Evolutionary conservation across 2,329 filamentous ascomycete genomes (phyloP), one percentile per base, ranked within the genome.

Genomic region (Venturia carpophila): DNA sequence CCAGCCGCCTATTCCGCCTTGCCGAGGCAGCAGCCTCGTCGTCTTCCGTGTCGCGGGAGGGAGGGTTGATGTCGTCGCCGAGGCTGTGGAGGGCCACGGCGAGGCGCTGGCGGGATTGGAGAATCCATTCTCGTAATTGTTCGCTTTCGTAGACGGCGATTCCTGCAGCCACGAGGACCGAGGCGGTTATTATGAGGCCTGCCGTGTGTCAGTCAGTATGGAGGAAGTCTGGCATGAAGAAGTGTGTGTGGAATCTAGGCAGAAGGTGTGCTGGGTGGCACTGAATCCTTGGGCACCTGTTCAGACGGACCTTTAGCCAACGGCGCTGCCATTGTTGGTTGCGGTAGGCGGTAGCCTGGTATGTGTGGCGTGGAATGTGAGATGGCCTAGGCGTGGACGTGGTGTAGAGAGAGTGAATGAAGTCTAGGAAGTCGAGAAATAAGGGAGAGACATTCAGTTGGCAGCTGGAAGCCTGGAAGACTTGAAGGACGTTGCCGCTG

Each of bases 101-200:
- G 67, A 87, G 81, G 73, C 84, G 86, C 65, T 83, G 83, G 58
- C 85, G 82, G 65, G 83, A 84, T 65, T 82, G 79, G 65, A 84
- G 79, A 64, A 87, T 75, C 85, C 85, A 87, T 79, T 81, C 78
- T 73, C 83, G 79, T 66, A 87, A 79, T 71, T 87, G 82, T 0
- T 85, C 85, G 49, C 82, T 86, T 72, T 87, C 83, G 73, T 87
- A 86, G 58, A 86, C 80, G 63, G 85, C 85, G 62, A 87, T 80
- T 15, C 84, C 82, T 21, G 85, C 84, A 67, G 85, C 85, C 63
- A 87, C 80, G 65, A 87, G 77, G 49, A 87, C 79, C 55, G 82
- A 82, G 68, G 85, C 80, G 60, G 83, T 83, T 69, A 87, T 82
- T 68, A 88, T 49, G 56, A 65, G 64, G n/a, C 64, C 64, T 65